Percentiles rank a stretch among this genome's conserved stretches.
Conservation (phyloP, 768 basidiomycete species). For the Leccinum subgranulosum region DNA sequence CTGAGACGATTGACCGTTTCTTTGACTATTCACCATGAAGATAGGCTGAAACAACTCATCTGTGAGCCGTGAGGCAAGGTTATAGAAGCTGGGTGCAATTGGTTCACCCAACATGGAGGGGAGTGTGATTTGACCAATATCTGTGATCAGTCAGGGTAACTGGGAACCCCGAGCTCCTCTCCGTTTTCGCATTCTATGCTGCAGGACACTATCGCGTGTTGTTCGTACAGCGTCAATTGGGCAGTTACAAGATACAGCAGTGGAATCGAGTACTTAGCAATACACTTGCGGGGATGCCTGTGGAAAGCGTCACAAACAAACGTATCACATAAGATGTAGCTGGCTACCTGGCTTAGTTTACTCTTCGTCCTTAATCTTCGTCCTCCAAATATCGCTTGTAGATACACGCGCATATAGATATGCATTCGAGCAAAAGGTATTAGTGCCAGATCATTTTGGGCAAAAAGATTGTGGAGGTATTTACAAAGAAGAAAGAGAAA, state of each 20-base stretch:
- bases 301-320: background rate
- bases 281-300: background rate
- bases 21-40: too few species aligned
- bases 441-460: background rate
- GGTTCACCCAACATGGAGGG: too few species aligned
- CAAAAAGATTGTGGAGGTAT: too few species aligned
- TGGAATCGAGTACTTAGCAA: background rate
- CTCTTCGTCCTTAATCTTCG: constrained; percentile 10
- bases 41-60: too few species aligned
- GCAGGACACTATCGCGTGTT: background rate
- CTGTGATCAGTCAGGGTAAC: too few species aligned
- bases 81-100: too few species aligned
- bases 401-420: too few species aligned
- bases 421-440: background rate
- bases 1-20: too few species aligned
- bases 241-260: background rate
- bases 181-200: too few species aligned
- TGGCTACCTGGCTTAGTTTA: background rate
- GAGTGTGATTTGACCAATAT: too few species aligned
- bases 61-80: too few species aligned
- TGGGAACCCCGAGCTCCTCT: too few species aligned
- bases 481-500: background rate
- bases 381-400: constrained; percentile 1
- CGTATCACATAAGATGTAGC: background rate
- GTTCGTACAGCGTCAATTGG: background rate